Conservation (phyloP, 78 protist genomes). For the Planoprotostelium fungivorum region DNA sequence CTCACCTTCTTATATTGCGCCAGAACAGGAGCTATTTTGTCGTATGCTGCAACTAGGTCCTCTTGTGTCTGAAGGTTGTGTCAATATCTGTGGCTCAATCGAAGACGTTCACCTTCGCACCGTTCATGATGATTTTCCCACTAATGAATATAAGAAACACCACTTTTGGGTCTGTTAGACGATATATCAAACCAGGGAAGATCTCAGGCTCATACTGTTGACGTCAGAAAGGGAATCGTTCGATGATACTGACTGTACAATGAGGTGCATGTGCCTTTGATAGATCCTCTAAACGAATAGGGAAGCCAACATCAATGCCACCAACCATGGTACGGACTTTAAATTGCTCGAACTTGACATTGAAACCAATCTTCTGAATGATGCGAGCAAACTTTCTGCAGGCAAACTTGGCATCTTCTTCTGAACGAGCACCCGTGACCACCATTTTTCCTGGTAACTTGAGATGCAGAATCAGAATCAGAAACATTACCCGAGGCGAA, state of each 20-base stretch:
- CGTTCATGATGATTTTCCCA: conserved; percentile 96
- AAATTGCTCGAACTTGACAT: conserved; percentile 59
- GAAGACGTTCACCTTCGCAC: conserved; percentile 79
- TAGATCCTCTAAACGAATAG: conserved; percentile 88
- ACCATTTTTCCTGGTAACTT: conserved; percentile 92
- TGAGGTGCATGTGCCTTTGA: conserved; percentile 48
- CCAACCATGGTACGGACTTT: conserved; percentile 93
- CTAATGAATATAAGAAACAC: conserved; percentile 91
- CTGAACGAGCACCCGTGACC: conserved; percentile 83
- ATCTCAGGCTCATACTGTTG: conserved; percentile 94
- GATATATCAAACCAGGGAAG: conserved; percentile 93
- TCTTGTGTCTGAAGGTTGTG: too few relatives aligned
- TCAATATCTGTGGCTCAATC: too few relatives aligned
- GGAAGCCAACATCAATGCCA: conserved; percentile 87
- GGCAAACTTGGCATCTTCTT: conserved; percentile 78
- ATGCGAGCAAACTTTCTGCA: conserved; percentile 92
- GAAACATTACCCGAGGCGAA: background rate
- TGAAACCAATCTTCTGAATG: conserved; percentile 76
- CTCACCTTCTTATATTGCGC: too few relatives aligned
- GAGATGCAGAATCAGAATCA: background rate
- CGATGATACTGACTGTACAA: background rate
- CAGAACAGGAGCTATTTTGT: too few relatives aligned
- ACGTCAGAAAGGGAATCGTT: too few relatives aligned
- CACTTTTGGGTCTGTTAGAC: conserved; percentile 85
- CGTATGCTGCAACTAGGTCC: too few relatives aligned